These are phyloP conservation scores for Candolleomyces aberdarensis DNA, from an alignment of 768 basidiomycete genomes.

Conservation along the genomic window DNA sequence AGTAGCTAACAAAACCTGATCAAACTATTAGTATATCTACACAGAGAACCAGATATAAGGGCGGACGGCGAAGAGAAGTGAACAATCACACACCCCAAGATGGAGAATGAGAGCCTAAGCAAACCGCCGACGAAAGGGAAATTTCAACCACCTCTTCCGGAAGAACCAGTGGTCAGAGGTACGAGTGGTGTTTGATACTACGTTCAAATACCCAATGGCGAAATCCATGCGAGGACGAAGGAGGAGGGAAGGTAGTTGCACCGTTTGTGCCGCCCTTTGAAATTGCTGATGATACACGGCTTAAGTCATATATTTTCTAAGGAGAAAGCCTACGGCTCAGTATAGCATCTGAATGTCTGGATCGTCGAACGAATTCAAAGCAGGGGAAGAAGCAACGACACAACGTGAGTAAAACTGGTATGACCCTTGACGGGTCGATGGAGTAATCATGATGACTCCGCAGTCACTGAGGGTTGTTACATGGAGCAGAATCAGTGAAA, in stretches of 20 bases:
- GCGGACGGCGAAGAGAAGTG: background rate
- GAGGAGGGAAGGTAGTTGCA: slow-evolving; percentile 82
- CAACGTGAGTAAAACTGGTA: slow-evolving; percentile 5
- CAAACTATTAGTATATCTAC: slow-evolving; percentile 61
- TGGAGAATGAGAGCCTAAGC: slow-evolving; percentile 80
- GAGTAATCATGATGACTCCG: slow-evolving; percentile 44
- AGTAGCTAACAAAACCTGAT: slow-evolving; percentile 81
- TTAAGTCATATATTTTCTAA: background rate
- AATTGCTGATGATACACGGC: slow-evolving; percentile 51
- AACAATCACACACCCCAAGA: slow-evolving; percentile 69
- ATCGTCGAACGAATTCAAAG: too few species aligned
- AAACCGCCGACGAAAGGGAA: slow-evolving; percentile 90
- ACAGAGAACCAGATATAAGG: background rate
- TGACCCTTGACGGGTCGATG: slow-evolving; percentile 21
- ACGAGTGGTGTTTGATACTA: slow-evolving; percentile 80
- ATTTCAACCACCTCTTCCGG: slow-evolving; percentile 68
- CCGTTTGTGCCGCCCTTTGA: slow-evolving; percentile 94
- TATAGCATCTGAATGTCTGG: background rate
- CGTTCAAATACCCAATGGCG: slow-evolving; percentile 95
- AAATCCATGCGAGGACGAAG: slow-evolving; percentile 81
- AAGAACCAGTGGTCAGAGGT: slow-evolving; percentile 84
- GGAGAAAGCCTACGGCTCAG: slow-evolving; percentile 24
- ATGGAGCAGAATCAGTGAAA: slow-evolving; percentile 41
- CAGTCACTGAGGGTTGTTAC: slow-evolving; percentile 29
- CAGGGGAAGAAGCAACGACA: background rate